Base-by-base conservation (phyloP, 1,284 basidiomycete species). In the Rhodotorula sp. region DNA sequence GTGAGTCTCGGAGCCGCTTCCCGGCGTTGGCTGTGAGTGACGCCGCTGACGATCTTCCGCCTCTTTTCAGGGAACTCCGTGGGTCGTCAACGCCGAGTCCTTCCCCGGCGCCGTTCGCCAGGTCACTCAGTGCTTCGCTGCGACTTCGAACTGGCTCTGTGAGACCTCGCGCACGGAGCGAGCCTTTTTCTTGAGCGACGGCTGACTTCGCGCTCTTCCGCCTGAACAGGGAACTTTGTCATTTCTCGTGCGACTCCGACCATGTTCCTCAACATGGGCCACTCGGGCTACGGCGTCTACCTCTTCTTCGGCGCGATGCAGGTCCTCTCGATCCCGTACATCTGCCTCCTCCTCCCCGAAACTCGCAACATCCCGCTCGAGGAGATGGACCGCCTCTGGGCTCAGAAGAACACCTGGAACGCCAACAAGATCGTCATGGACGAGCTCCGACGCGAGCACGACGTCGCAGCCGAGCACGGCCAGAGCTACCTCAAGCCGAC, bases 101-200 rank as follows among this genome's bases (percentile, higher is more conserved):
- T 81, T 82, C 77, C 81, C 81, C 1, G 78, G 79, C 15, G 77
- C 78, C 49, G 78, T 82, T 23, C 78, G 82, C 15, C 78, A 79
- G 20, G 80, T 79, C 20, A 80, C 81, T 8, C 80, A 81, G 67
- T 78, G 77, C 52, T 75, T 81, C 62, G 78, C 80, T 52, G 79
- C 81, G 7, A 73, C 79, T 8, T 77, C 76, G 54, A 82, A 83
- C 80, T 82, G 82, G 81, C 77, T 82, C 60, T 80, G 67, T 64
- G 20, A 51, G 61, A 64, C 34, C 5, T 34, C 34, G 34, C 5
- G 8, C 34, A 34, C 34, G 5, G 5, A 34, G 8, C 34, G 34
- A 0, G 34, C 7, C 34, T 8, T 5, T 34, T 34, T 6, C 34
- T 34, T 3, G 34, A 34, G 5, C 4, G 34, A 7, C 34, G 34